Base-by-base conservation (phyloP, 768 basidiomycete species). In the Pleurotus platypus region DNA sequence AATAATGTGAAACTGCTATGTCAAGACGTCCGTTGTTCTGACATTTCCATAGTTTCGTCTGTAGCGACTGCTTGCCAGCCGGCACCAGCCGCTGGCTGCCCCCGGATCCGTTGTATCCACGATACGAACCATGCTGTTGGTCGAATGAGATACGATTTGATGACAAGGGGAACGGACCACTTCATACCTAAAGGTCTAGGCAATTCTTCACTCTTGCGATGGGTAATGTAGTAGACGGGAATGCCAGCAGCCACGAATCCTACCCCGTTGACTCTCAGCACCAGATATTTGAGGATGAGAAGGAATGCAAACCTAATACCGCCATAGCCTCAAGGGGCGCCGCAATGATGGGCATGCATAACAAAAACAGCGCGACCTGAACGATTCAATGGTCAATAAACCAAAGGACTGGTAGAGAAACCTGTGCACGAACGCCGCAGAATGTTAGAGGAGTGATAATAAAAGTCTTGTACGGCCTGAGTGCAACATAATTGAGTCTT, bases 291-390 rank as follows among this genome's bases (percentile, higher is more conserved):
- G 2, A 51, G 22, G 38, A 16, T 20, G 48, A 46, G 15, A 37
- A 12, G 49, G 26, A 42, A 9, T 18, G 73, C 82, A 57, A 63
- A 94, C 94, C 88, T 56, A 97, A 77, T 5, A 94, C 95, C 6
- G 94, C 86, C 5, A 91, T 69, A 0, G 95, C 94, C 68, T 96
- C 89, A 12, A 87, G 73, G 5, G 96, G 96, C 18, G 95, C 94
- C 2, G 96, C 96, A 57, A 95, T 87, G 50, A 96, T 78, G 1
- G 95, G 94, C 92, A 99, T 96, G 64, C 87, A 89, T 8, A 99
- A 75, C 53, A 98, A 77, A 72, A 95, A 95, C 50, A 94, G 74
- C 2, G 94, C 92, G 9, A 94, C 89, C 90, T 92, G 57, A 9
- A 51, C 24, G 40, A 35, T 35, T 26, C n/a, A 62, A 58, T 46